Conservation (phyloP, 1,284 basidiomycete genomes). For the Moesziomyces parantarcticus region DNA sequence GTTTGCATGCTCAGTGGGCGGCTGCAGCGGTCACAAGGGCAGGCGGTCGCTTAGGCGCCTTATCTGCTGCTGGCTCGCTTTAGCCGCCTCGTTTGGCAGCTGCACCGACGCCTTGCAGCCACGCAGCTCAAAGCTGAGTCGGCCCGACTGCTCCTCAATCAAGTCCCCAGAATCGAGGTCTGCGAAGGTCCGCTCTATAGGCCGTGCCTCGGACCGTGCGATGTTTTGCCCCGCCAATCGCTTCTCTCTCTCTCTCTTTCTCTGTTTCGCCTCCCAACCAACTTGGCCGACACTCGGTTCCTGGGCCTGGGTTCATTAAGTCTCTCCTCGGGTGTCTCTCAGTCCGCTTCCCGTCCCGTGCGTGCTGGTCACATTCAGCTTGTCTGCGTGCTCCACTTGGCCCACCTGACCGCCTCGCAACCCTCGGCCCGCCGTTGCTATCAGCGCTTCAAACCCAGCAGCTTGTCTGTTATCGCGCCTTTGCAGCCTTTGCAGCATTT, state of each 20-base stretch:
- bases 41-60: background rate
- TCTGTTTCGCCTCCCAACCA: too few relatives aligned
- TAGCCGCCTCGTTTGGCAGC: background rate
- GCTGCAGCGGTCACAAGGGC: background rate
- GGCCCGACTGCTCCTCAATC: constrained; percentile 6
- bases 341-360: background rate
- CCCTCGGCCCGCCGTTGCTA: background rate
- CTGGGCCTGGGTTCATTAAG: too few relatives aligned
- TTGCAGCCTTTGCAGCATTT: too few relatives aligned
- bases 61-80: background rate
- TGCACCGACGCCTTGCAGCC: background rate
- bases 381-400: background rate
- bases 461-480: background rate
- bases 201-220: background rate
- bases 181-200: background rate
- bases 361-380: background rate
- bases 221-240: background rate
- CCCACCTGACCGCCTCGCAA: background rate
- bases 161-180: background rate
- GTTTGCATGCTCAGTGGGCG: background rate
- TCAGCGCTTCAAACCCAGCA: too few relatives aligned
- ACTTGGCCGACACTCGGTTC: background rate
- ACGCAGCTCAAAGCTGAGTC: constrained; percentile 3
- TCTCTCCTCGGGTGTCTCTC: too few relatives aligned
- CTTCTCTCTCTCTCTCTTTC: too few relatives aligned